Evolutionary conservation across 306 rosid genomes (phyloP).

Genomic region (Biancaea sappan): DNA sequence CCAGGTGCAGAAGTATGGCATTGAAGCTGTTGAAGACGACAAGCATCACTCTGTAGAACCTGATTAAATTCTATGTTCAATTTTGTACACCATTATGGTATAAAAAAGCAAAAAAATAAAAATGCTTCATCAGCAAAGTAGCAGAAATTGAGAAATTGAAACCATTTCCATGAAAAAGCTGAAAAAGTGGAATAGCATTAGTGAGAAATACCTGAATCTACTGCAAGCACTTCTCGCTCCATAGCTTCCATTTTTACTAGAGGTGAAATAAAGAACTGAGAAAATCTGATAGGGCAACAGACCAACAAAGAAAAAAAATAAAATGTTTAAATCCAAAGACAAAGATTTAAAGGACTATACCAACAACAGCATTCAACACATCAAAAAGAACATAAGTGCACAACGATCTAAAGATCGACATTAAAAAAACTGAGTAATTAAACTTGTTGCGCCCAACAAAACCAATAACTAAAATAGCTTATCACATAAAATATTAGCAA

Average conservation of each 20-base stretch:
- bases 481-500: constrained; percentile 5
- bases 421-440: constrained; percentile 3
- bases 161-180: constrained; percentile 12
- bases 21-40: constrained; percentile 94
- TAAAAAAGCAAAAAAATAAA: constrained; percentile 42
- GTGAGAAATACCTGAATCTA: constrained; percentile 80
- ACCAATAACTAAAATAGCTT: constrained; percentile 16
- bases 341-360: neutral
- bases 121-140: constrained; percentile 31
- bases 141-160: constrained; percentile 34
- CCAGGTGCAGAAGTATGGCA: constrained; percentile 76
- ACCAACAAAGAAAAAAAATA: constrained; percentile 1
- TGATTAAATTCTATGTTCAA: constrained; percentile 84
- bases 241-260: constrained; percentile 88
- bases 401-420: neutral
- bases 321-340: neutral
- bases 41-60: constrained; percentile 78
- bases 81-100: constrained; percentile 42
- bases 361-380: constrained; percentile 30
- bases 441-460: neutral
- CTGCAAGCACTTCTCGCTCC: constrained; percentile 96
- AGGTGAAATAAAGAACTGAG: constrained; percentile 95
- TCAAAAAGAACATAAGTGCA: constrained; percentile 9
- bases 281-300: constrained; percentile 63
- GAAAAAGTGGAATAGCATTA: constrained; percentile 31